phyloP scores from a whole-genome alignment of 768 basidiomycete species.

The Inosperma sp. region DNA sequence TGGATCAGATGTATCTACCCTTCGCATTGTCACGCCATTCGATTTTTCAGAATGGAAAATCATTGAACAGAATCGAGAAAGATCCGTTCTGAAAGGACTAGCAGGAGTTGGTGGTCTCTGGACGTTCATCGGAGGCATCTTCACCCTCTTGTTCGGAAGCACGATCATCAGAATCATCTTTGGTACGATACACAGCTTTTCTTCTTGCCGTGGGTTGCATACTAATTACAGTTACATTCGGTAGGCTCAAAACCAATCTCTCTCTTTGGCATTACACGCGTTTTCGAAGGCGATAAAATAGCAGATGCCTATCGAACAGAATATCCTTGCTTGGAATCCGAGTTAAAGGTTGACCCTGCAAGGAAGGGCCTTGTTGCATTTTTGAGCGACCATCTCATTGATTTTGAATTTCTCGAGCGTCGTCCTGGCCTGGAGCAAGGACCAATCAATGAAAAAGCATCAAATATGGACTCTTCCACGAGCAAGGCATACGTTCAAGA shows the following conservation, averaged over 20 bases:
- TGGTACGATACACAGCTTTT: slow-evolving; percentile 7
- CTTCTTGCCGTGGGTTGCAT: neutral
- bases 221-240: too few species aligned
- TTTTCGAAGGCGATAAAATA: neutral
- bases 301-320: neutral
- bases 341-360: neutral
- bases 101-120: slow-evolving; percentile 22
- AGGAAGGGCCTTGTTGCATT: neutral
- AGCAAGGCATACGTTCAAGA: too few species aligned
- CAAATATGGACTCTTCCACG: too few species aligned
- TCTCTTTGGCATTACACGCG: neutral
- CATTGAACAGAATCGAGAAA: slow-evolving; percentile 14
- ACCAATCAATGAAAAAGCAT: too few species aligned
- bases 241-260: slow-evolving; percentile 1
- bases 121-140: slow-evolving; percentile 17
- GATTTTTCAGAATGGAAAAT: slow-evolving; percentile 17
- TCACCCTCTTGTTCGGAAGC: slow-evolving; percentile 18
- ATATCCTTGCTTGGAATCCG: neutral
- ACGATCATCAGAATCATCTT: slow-evolving; percentile 14
- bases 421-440: too few species aligned
- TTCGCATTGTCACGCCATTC: slow-evolving; percentile 11
- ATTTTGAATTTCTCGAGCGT: too few species aligned
- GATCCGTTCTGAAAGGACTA: slow-evolving; percentile 17
- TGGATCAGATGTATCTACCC: slow-evolving; percentile 6
- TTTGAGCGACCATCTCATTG: slow-evolving; percentile 3